Base-by-base conservation (phyloP, 2,329 filamentous ascomycete genomes). In the Penicillium sp. region DNA sequence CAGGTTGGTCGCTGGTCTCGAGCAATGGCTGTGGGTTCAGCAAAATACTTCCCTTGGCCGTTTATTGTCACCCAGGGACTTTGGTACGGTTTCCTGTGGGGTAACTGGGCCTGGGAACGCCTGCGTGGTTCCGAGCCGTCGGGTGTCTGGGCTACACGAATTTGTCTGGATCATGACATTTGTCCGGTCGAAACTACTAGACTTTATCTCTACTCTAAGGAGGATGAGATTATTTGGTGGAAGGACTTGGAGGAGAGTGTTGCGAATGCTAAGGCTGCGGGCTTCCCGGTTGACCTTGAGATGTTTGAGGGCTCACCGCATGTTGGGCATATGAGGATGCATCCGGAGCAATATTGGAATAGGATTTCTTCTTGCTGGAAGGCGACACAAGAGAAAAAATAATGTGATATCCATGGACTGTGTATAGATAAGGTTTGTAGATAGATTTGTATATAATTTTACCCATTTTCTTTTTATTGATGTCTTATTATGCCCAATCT, bases 301-400 rank as follows among this genome's bases (percentile, higher is more conserved):
- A 65, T 81, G 29, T 89, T 89, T 60, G 78, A 84, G 50, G 82
- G 80, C 4, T 85, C 82, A 50, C 74, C 79, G 1, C 86, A 89
- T 69, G 86, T 87, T 19, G 84, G 83, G 1, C 85, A 88, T 66
- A 82, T 88, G 75, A 76, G 81, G 19, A 72, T 79, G 69, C 80
- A 86, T 54, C 80, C 81, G 1, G 78, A 78, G 31, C 76, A 81
- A 67, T 89, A 89, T 66, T 89, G 86, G 86, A 60, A 53, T 37
- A 59, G 50, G 29, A 52, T 67, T 39, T 26, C 50, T 3, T 39
- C 26, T n/a, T 58, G 54, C 31, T 67, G 65, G 65, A 62, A 61
- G n/a, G 55, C 55, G 27, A 58, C 62, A 19, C 26, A 50, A 14
- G 37, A 39, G 19, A 13, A 29, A 2, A 14, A 48, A 21, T 55